Percentiles rank a stretch among this genome's conserved stretches.
Evolutionary conservation across 2,329 filamentous ascomycete species (phyloP).

Genomic region (Metarhizium brunneum): DNA sequence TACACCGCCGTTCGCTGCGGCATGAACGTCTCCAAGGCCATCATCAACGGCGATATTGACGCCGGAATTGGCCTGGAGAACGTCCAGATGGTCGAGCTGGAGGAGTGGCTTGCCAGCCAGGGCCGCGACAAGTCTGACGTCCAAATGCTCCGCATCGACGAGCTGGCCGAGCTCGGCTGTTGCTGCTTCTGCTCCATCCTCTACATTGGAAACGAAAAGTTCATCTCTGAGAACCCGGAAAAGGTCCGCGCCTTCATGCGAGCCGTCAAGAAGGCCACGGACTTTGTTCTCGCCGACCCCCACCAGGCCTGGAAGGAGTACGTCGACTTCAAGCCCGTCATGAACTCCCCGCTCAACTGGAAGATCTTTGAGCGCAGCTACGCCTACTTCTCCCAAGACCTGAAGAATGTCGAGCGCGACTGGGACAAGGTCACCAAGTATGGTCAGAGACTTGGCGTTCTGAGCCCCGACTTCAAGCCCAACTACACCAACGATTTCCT

Average conservation of each 20-base stretch:
- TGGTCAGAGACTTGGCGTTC: conserved; percentile 61
- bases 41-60: conserved; percentile 63
- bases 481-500: conserved; percentile 71
- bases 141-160: conserved; percentile 73
- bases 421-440: conserved; percentile 73
- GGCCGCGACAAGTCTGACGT: conserved; percentile 57
- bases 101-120: conserved; percentile 61
- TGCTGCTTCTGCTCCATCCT: conserved; percentile 79
- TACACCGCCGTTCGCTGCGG: conserved; percentile 72
- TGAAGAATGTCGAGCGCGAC: conserved; percentile 67
- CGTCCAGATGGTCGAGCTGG: conserved; percentile 75
- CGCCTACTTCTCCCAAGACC: conserved; percentile 64
- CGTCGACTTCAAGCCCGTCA: conserved; percentile 61
- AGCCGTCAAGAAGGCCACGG: conserved; percentile 66
- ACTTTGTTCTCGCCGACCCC: conserved; percentile 58
- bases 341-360: conserved; percentile 58
- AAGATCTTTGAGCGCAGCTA: conserved; percentile 76
- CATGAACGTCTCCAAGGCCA: conserved; percentile 73
- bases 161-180: conserved; percentile 70
- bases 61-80: conserved; percentile 72
- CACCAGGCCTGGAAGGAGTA: conserved; percentile 58
- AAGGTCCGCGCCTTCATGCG: conserved; percentile 60
- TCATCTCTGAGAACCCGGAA: conserved; percentile 56
- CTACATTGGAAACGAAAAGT: conserved; percentile 69
- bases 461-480: conserved; percentile 52